Evolutionary conservation across 176 grass and related monocot species (phyloP).

Genomic region (Bonia amplexicaulis): DNA sequence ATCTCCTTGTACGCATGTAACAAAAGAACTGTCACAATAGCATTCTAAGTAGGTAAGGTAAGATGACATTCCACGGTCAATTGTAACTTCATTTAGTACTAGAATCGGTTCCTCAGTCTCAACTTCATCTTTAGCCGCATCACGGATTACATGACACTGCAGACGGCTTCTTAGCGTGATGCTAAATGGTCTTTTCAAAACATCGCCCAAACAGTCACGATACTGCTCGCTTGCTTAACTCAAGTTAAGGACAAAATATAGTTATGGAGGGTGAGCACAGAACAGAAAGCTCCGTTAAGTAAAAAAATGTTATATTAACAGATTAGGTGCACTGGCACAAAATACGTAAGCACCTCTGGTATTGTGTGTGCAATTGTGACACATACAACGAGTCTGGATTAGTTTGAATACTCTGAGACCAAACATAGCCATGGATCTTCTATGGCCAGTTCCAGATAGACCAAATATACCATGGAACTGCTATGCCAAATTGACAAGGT

Average conservation of each 20-base stretch:
- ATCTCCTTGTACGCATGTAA: slow-evolving; percentile 74
- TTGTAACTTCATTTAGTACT: slow-evolving; percentile 73
- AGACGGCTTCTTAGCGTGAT: slow-evolving; percentile 62
- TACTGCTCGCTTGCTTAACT: slow-evolving; percentile 61
- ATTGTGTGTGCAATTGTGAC: background rate
- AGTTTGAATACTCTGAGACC: background rate
- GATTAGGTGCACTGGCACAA: background rate
- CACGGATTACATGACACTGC: slow-evolving; percentile 72
- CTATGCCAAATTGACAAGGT: background rate
- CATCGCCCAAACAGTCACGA: slow-evolving; percentile 55
- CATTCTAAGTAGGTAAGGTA: slow-evolving; percentile 81
- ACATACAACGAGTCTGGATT: background rate
- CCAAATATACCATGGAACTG: background rate
- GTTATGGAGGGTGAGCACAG: background rate
- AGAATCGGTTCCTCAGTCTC: slow-evolving; percentile 64
- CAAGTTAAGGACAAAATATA: slow-evolving; percentile 45
- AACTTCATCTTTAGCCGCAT: slow-evolving; percentile 64
- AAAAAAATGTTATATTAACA: background rate
- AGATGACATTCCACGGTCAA: slow-evolving; percentile 72
- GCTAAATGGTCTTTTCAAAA: slow-evolving; percentile 62
- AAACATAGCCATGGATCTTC: background rate
- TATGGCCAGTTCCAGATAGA: background rate
- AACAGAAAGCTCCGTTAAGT: background rate
- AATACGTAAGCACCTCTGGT: background rate
- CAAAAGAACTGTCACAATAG: slow-evolving; percentile 75